A percentile compares a stretch with the other conserved stretches of the same genome.
phyloP scores from a whole-genome alignment of 2,329 filamentous ascomycete species.

The Talaromyces funiculosus region DNA sequence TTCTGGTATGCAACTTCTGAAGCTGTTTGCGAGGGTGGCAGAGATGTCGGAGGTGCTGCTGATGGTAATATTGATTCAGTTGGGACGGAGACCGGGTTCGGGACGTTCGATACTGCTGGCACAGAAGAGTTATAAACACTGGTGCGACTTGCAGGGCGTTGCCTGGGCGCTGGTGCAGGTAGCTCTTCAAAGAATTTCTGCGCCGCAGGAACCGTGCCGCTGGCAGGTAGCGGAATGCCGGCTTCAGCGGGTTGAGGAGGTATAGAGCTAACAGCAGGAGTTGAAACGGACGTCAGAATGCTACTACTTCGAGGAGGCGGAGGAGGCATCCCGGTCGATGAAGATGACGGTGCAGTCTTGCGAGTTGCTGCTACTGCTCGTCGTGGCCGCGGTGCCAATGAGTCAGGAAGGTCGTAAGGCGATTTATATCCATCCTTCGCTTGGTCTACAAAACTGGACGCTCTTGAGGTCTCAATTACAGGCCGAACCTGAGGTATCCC shows the following conservation, averaged over 20 bases:
- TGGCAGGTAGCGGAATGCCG: constrained; percentile 17
- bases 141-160: constrained; percentile 48
- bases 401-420: constrained; percentile 90
- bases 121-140: constrained; percentile 38
- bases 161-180: constrained; percentile 53
- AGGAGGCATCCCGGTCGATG: constrained; percentile 40
- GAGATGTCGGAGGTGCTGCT: constrained; percentile 20
- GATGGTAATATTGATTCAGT: constrained; percentile 15
- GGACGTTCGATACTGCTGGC: constrained; percentile 20
- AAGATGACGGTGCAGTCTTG: constrained; percentile 44
- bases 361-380: constrained; percentile 57
- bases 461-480: constrained; percentile 35
- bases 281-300: constrained; percentile 38
- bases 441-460: constrained; percentile 84
- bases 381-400: constrained; percentile 58
- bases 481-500: neutral
- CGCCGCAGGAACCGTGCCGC: constrained; percentile 20
- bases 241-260: constrained; percentile 23
- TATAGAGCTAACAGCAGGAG: neutral
- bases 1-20: constrained; percentile 16
- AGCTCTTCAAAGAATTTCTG: constrained; percentile 73
- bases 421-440: constrained; percentile 88
- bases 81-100: constrained; percentile 14
- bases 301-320: constrained; percentile 61
- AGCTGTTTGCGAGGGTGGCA: constrained; percentile 9